Base-by-base conservation (phyloP, 768 basidiomycete genomes). In the Zangia roseola region DNA sequence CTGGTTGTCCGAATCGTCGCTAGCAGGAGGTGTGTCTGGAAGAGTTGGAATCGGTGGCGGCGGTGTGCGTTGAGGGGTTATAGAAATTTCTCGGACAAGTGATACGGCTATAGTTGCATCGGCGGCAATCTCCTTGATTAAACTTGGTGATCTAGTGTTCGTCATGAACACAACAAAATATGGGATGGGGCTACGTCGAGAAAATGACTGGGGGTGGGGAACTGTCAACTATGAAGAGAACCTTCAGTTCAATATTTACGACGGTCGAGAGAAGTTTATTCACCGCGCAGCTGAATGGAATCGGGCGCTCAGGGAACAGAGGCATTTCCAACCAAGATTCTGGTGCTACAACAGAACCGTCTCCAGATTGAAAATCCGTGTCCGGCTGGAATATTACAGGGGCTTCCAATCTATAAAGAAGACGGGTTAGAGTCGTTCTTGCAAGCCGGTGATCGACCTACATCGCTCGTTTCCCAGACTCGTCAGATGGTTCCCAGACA, bases 151-250 rank as follows among this genome's bases (percentile, higher is more conserved):
- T 34, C 80, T 73, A 16, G 82, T 79, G 8, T 68, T 78, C 25
- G 87, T 87, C 10, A 80, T 79, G 67, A 88, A 88, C 24, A 88
- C 82, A 43, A 86, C 83, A 57, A 82, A 88, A 58, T 82, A 88
- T 12, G 86, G 80, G 52, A 89, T 77, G n/a, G 76, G 77, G 16
- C 74, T 75, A 21, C 75, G 63, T 24, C 86, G 84, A 56, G 80
- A 73, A 68, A 86, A 87, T 5, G 76, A 77, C 12, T 79, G 71
- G 14, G 79, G 74, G 21, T 75, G 76, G 19, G 86, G 86, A 25
- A 88, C 67, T 44, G 86, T 85, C 19, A 86, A 73, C 86, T 61
- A 24, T 45, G 28, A 48, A 30, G 26, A 31, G 21, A 24, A 44
- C 42, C 33, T 39, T 49, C 36, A 46, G 50, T 23, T 23, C 31